Base-by-base conservation (phyloP, 1,139 yeast species). In the Kodamaea suecica region DNA sequence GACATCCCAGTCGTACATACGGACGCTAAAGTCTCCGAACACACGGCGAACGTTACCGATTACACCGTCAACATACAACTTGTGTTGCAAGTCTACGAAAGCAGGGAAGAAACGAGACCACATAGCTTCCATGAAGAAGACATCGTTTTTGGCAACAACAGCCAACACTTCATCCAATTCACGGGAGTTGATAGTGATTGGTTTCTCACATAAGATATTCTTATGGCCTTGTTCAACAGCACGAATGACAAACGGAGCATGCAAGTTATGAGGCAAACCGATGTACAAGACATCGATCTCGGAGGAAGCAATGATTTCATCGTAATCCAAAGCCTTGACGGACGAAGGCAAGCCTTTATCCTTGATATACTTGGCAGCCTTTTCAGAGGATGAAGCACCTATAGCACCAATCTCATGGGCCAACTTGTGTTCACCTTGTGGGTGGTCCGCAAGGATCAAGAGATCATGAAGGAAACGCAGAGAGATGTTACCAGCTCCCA, bases 41-140 rank as follows among this genome's bases (percentile, higher is more conserved):
- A 76, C 55, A 19, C 78, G 57, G 43, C 59, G 56, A 12, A 75
- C 55, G 12, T 65, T 67, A 3, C 83, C 83, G 40, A 78, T 49
- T 10, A 63, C 55, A 40, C 64, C 58, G 20, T 75, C 69, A 17
- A 66, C 61, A 43, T 67, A 72, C 21, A 78, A 49, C 39, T 63
- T 55, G 23, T 61, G 40, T 41, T 66, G 59, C 36, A 76, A 55
- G 19, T 60, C 60, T 17, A 50, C 39, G 25, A 71, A 60, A 13
- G 74, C 48, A 2, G 84, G 84, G 61, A 78, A 73, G 49, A 73
- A 78, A 33, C 84, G 61, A 2, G 83, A 74, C 85, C 85, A 79
- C 36, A 78, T 71, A 3, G 76, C 84, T 50, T 79, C 85, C 82
- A 79, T 73, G 36, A 78, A 59, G 45, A 73, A 78, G 34, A 70